A percentile compares a stretch with the other conserved stretches of the same genome.
phyloP scores from a whole-genome alignment of 176 grass and related monocot species.

The Saccharum officinarum region DNA sequence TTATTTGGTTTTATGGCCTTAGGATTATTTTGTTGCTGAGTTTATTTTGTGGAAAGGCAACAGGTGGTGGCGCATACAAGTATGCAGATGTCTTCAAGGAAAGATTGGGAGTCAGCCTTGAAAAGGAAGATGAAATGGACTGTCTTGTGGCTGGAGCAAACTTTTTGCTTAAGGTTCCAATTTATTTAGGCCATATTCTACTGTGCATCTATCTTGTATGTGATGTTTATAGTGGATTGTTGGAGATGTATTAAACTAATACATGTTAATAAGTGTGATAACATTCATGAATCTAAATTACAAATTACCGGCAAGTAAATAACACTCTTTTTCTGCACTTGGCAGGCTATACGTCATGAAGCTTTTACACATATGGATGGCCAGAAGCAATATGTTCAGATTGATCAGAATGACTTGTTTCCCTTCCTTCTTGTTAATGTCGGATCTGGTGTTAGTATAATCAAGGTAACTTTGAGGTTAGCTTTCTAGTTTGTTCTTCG shows the following conservation, averaged over 20 bases:
- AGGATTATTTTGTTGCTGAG: slow-evolving; percentile 26
- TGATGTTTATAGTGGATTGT: slow-evolving; percentile 29
- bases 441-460: slow-evolving; percentile 99
- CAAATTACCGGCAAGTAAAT: not conserved
- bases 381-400: slow-evolving; percentile 91
- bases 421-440: slow-evolving; percentile 99
- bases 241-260: slow-evolving; percentile 2
- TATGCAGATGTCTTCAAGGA: slow-evolving; percentile 93
- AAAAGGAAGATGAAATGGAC: slow-evolving; percentile 99
- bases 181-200: slow-evolving; percentile 37
- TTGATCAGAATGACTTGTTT: slow-evolving; percentile 94
- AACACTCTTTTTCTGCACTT: slow-evolving; percentile 18
- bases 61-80: slow-evolving; percentile 96
- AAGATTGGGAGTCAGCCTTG: slow-evolving; percentile 91
- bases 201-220: slow-evolving; percentile 21
- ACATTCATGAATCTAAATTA: slow-evolving; percentile 16
- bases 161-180: slow-evolving; percentile 93
- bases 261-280: not conserved
- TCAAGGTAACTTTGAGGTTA: slow-evolving; percentile 69
- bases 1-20: slow-evolving; percentile 20
- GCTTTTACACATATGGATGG: slow-evolving; percentile 99
- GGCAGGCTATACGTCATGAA: slow-evolving; percentile 96
- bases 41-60: slow-evolving; percentile 84
- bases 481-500: slow-evolving; percentile 1
- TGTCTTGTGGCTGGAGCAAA: slow-evolving; percentile 96